Evolutionary conservation across 2,329 filamentous ascomycete genomes (phyloP).

Genomic region (Grosmannia serpens): DNA sequence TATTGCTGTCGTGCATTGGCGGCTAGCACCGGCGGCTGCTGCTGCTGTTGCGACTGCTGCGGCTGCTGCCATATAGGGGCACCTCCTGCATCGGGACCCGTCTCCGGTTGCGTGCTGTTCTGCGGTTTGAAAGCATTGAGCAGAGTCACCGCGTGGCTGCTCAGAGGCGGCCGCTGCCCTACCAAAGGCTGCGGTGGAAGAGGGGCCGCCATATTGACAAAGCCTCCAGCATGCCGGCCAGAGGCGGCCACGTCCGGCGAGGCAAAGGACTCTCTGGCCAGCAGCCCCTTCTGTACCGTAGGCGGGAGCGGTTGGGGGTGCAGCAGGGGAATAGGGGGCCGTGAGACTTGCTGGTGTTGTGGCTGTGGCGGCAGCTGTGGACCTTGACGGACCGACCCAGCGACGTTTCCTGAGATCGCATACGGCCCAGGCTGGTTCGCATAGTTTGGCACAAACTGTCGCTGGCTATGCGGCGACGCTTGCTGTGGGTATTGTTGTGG

Average conservation of each 20-base stretch:
- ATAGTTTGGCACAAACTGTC: neutral
- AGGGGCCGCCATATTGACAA: conserved; percentile 1
- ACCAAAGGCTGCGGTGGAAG: conserved; percentile 14
- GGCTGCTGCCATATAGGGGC: neutral
- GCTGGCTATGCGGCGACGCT: neutral
- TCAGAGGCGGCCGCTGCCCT: conserved; percentile 17
- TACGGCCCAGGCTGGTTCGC: neutral
- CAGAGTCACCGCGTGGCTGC: conserved; percentile 24
- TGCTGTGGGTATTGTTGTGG: neutral
- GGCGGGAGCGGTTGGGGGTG: conserved; percentile 42
- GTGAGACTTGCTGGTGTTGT: neutral
- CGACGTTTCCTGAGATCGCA: neutral
- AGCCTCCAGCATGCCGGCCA: conserved; percentile 2
- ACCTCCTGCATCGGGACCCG: neutral
- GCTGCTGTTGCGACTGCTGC: conserved; percentile 2
- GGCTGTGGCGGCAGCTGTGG: neutral
- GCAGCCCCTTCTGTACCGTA: conserved; percentile 41
- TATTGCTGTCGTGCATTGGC: neutral
- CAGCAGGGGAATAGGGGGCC: conserved; percentile 20
- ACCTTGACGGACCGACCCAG: neutral
- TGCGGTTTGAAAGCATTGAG: conserved; percentile 28
- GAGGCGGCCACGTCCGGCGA: conserved; percentile 20
- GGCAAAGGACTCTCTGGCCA: conserved; percentile 28
- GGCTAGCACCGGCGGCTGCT: neutral
- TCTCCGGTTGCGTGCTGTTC: neutral